These are phyloP conservation scores for Rhytidiadelphus loreus DNA, from an alignment of 225 moss, liverwort and hornwort genomes.

Conservation along the genomic window DNA sequence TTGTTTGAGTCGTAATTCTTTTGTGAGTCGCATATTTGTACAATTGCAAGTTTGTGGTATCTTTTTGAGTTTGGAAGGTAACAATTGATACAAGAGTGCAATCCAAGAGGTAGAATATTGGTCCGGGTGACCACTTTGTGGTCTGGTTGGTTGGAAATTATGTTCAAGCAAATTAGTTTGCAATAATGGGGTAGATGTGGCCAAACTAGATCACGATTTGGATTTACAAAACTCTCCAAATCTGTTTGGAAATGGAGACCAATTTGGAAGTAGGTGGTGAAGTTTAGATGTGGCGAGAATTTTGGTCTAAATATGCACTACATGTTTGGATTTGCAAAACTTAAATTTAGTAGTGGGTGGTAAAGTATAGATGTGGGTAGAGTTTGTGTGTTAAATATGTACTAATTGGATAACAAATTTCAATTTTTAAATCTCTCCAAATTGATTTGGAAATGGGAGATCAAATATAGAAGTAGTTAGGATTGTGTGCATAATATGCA, in stretches of 20 bases:
- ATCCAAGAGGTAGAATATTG: background rate
- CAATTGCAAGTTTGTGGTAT: background rate
- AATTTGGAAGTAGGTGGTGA: too few relatives aligned
- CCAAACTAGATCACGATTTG: background rate
- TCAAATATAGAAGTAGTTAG: background rate
- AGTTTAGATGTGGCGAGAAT: too few relatives aligned
- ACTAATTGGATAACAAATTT: rapidly evolving
- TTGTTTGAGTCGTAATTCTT: background rate
- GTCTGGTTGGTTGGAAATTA: background rate
- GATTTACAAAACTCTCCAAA: background rate
- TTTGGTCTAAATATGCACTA: too few relatives aligned
- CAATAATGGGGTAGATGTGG: too few relatives aligned
- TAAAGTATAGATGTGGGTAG: background rate
- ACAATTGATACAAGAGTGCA: background rate
- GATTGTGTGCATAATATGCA: too few relatives aligned
- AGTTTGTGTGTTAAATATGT: background rate
- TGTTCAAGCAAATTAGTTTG: background rate
- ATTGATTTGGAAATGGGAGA: background rate
- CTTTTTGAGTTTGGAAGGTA: background rate
- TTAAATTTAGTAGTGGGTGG: background rate
- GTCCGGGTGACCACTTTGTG: too few relatives aligned
- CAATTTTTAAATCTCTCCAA: background rate
- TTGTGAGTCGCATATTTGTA: background rate
- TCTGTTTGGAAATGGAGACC: too few relatives aligned
- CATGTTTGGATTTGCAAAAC: too few relatives aligned